Evolutionary conservation across 2,329 filamentous ascomycete genomes (phyloP).

Genomic region (Tolypocladium inflatum): DNA sequence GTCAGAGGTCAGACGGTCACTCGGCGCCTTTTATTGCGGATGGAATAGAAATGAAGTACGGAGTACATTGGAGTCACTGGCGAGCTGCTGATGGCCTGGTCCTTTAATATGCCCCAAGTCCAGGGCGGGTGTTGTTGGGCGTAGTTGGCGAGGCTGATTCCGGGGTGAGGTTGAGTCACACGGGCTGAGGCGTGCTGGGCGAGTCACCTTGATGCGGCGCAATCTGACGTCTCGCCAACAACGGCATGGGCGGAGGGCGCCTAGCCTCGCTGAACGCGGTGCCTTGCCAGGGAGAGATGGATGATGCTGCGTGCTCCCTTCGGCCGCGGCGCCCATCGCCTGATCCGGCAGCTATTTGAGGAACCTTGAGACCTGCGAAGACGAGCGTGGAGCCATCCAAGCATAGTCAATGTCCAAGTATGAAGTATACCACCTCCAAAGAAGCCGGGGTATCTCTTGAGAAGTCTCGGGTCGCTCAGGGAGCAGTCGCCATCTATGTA

Average conservation of each 20-base stretch:
- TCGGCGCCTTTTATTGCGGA: neutral
- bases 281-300: no score
- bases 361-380: no score
- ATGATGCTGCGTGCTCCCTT: neutral
- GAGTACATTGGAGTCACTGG: neutral
- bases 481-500: no score
- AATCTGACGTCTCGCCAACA: neutral
- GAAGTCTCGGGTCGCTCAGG: no score
- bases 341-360: no score
- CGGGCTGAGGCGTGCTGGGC: neutral
- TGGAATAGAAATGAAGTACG: no score
- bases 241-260: neutral
- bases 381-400: no score
- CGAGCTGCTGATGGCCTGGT: neutral
- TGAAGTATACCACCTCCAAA: no score
- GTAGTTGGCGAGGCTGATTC: neutral
- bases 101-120: neutral
- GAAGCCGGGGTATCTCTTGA: no score
- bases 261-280: neutral
- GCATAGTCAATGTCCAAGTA: no score
- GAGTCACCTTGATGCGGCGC: neutral
- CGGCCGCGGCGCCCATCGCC: neutral
- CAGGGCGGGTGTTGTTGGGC: neutral
- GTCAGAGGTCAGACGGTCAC: neutral
- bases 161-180: neutral